Conservation (phyloP, 2,329 filamentous ascomycete species). For the Colletotrichum somersetense region DNA sequence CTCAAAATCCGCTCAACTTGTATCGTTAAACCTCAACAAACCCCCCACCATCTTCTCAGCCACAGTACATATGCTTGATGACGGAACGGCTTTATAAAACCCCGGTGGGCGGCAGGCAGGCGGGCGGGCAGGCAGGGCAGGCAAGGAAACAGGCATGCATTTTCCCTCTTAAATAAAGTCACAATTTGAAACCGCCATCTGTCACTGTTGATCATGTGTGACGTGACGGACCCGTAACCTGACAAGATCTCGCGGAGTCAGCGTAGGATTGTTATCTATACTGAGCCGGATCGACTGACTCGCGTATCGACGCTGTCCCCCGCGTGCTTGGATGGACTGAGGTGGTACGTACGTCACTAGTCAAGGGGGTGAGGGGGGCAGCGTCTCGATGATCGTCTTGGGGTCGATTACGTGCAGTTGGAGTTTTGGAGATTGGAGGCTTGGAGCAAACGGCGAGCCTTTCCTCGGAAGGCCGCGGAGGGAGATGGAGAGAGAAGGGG, state of each 20-base stretch:
- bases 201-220: neutral
- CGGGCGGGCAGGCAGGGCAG: neutral
- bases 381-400: conserved; percentile 8
- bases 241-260: neutral
- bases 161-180: conserved; percentile 24
- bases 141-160: conserved; percentile 15
- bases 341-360: conserved; percentile 8
- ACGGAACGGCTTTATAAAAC: conserved; percentile 40
- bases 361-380: conserved; percentile 1
- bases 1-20: conserved; percentile 14
- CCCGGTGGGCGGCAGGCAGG: conserved; percentile 25
- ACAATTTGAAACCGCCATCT: neutral
- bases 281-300: conserved; percentile 15
- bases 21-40: conserved; percentile 21
- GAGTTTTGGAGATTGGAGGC: conserved; percentile 6
- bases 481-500: neutral
- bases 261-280: neutral
- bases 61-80: conserved; percentile 41
- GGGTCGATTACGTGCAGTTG: neutral
- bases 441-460: conserved; percentile 6
- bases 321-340: conserved; percentile 5
- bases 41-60: conserved; percentile 10
- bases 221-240: conserved; percentile 1
- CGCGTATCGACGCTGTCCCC: neutral
- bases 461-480: neutral